Conservation (phyloP, 2,329 filamentous ascomycete species). For the Tolypocladium paradoxum region DNA sequence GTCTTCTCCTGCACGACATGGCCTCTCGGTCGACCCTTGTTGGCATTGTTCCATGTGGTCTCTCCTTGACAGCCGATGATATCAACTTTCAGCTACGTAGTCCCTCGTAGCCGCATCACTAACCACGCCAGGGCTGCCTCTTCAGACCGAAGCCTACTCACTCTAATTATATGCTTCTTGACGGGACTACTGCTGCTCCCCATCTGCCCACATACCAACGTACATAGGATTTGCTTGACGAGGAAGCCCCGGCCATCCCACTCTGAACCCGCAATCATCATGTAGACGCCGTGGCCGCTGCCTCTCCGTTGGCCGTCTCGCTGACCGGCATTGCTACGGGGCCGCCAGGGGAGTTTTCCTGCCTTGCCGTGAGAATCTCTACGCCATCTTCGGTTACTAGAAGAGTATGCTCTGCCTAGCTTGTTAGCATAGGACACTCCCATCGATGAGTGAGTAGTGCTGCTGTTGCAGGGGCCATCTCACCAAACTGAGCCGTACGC, state of each 20-base stretch:
- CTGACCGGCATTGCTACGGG: conserved; percentile 18
- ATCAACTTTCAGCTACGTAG: not conserved
- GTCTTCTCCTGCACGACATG: not conserved
- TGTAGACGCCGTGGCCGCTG: not conserved
- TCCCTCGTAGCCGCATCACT: not conserved
- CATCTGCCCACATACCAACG: not conserved
- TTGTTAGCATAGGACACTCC: conserved; percentile 9
- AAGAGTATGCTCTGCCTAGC: conserved; percentile 59
- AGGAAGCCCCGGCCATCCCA: not conserved
- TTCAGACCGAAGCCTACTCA: not conserved
- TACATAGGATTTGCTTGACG: not conserved
- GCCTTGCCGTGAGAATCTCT: conserved; percentile 67
- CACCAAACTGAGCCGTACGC: conserved; percentile 85
- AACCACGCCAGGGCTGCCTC: not conserved
- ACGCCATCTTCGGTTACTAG: conserved; percentile 75
- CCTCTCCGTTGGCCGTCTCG: not conserved
- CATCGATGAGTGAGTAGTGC: not conserved
- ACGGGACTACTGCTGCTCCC: not conserved
- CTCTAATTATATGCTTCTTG: not conserved
- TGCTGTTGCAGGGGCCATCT: conserved; percentile 18
- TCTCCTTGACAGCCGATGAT: not conserved
- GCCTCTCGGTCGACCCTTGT: not conserved
- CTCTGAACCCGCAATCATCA: not conserved
- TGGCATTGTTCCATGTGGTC: too few species aligned
- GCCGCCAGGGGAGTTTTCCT: conserved; percentile 65